phyloP scores from a whole-genome alignment of 2,329 filamentous ascomycete genomes.

The Diaporthe helianthi region DNA sequence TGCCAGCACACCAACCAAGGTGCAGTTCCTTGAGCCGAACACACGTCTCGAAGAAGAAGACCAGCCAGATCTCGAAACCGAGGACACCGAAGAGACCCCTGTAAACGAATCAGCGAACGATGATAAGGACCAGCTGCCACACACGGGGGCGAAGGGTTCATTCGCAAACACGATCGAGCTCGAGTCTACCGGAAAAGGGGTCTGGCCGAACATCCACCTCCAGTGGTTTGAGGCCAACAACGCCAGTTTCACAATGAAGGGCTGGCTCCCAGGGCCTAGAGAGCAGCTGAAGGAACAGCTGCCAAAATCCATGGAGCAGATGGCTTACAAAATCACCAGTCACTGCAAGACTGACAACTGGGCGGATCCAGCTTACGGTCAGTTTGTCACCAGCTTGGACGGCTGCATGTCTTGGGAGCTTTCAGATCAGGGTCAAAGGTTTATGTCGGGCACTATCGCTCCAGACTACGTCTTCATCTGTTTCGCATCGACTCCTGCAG shows the following conservation, averaged over 20 bases:
- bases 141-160: not conserved
- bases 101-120: constrained; percentile 12
- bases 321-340: constrained; percentile 41
- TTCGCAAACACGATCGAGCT: constrained; percentile 13
- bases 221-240: constrained; percentile 47
- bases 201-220: constrained; percentile 25
- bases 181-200: constrained; percentile 16
- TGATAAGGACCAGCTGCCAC: not conserved
- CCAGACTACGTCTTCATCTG: constrained; percentile 51
- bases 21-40: constrained; percentile 53
- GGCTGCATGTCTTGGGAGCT: constrained; percentile 56
- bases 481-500: constrained; percentile 40
- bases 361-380: constrained; percentile 40
- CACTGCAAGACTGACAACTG: constrained; percentile 37
- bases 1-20: constrained; percentile 24
- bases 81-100: constrained; percentile 28
- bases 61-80: constrained; percentile 27
- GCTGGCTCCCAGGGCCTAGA: constrained; percentile 51
- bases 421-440: constrained; percentile 44
- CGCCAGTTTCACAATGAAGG: constrained; percentile 51
- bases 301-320: constrained; percentile 43
- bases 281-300: constrained; percentile 47
- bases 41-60: constrained; percentile 46
- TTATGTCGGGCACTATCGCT: constrained; percentile 44
- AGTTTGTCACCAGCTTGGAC: constrained; percentile 45